Base-by-base conservation (phyloP, 78 protist species). In the Bodo saltans region DNA sequence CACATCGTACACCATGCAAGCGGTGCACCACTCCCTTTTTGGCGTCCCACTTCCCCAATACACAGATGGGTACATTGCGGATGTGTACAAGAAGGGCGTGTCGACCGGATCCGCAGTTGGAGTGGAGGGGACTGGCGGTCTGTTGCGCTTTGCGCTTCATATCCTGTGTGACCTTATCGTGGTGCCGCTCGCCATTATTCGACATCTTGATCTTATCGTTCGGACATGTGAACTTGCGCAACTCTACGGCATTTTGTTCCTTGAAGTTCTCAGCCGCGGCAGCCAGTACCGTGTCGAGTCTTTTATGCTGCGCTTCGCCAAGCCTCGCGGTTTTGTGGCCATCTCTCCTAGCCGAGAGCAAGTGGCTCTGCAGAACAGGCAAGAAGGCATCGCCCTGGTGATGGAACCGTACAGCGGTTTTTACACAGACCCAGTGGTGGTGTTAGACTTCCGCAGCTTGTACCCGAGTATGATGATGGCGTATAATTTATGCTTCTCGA, bases 381-480 rank as follows among this genome's bases (percentile, higher is more conserved):
- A 92, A 0, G 95, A 93, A 84, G 47, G 91, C 71, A 78, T 94
- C 1, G 95, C 99, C 33, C 85, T 97, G n/a, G 92, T 92, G 1
- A 79, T 95, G 93, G 98, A 95, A 73, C 96, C 97, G 17, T 33
- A 78, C 29, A 80, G 93, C 1, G 76, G 88, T 30, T 26, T 94
- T 30, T 93, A 94, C 88, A 74, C 85, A 1, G 32, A 68, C 27
- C 99, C 99, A 0, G 97, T 97, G 0, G 53, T 90, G 25, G 99
- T 97, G 25, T 67, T 95, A n/a, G 98, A 97, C 88, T 95, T 95
- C 78, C 96, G 88, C 70, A 88, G 95, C 35, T 91, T 98, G 26
- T 98, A 96, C 71, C 99, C 99, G 42, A 92, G 97, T 2, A 74
- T 96, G 29, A 89, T 98, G 83, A 94, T 95, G 74, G 99, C 96